These are phyloP conservation scores for Cylindrodendrum hubeiense DNA, from an alignment of 2,329 filamentous ascomycete genomes.

Conservation along the genomic window DNA sequence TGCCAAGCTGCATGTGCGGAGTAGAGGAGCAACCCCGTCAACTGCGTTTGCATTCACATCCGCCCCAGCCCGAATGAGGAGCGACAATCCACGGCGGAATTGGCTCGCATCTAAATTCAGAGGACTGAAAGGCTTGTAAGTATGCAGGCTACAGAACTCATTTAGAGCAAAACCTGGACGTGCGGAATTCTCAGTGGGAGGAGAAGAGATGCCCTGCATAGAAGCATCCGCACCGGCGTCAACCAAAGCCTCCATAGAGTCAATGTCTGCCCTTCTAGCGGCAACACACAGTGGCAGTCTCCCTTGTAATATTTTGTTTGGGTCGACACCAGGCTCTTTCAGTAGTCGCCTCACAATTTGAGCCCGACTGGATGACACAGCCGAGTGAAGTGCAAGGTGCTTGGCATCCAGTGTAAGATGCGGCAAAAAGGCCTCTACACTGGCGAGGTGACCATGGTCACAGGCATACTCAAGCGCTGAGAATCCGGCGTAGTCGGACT, in stretches of 20 bases:
- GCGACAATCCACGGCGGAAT: neutral
- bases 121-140: too few species aligned
- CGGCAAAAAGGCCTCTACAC: neutral
- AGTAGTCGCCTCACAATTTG: conserved; percentile 10
- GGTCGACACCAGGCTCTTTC: conserved; percentile 4
- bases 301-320: neutral
- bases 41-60: conserved; percentile 1
- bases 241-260: conserved; percentile 4
- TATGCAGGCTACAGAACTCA: neutral
- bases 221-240: conserved; percentile 1
- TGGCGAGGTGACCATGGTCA: conserved; percentile 1
- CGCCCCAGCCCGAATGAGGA: conserved; percentile 7
- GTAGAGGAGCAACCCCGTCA: neutral
- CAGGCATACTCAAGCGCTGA: neutral
- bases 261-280: neutral
- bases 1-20: neutral
- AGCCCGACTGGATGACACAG: neutral
- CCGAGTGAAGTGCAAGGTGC: neutral
- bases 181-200: too few species aligned
- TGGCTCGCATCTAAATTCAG: neutral
- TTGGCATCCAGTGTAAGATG: neutral
- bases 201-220: neutral
- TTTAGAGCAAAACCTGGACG: too few species aligned
- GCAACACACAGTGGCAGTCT: neutral
- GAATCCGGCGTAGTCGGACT: too few species aligned